phyloP scores from a whole-genome alignment of 306 rosid genomes.

The Rosa multiflora region DNA sequence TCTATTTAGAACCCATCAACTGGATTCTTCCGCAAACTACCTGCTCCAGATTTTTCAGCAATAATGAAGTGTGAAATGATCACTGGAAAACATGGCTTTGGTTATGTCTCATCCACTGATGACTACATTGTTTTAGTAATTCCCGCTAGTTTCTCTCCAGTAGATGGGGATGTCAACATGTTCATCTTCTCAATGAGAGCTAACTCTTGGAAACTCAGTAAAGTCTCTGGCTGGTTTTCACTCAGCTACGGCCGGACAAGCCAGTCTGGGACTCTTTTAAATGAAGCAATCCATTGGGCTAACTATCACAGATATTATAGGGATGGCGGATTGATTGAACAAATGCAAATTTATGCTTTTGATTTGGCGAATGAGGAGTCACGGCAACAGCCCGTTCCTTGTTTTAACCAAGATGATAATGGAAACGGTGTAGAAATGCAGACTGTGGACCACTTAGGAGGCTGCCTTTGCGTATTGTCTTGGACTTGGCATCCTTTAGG shows the following conservation, averaged over 20 bases:
- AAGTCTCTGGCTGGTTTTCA: too few relatives aligned
- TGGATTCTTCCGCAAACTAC: neutral
- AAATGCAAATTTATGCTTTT: neutral
- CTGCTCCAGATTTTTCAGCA: neutral
- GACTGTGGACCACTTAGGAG: neutral
- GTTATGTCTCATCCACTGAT: too few relatives aligned
- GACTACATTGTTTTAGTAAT: too few relatives aligned
- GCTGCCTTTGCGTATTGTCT: neutral
- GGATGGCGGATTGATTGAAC: neutral
- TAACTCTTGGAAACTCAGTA: neutral
- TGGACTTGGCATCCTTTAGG: too few relatives aligned
- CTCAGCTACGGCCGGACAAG: too few relatives aligned
- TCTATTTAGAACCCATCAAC: neutral
- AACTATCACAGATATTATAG: neutral
- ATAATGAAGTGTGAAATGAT: neutral
- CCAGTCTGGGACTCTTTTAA: neutral
- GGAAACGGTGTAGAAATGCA: neutral
- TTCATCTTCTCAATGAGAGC: neutral
- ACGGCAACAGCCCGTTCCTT: neutral
- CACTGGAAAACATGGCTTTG: too few relatives aligned
- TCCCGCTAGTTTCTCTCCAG: too few relatives aligned
- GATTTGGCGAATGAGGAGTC: neutral
- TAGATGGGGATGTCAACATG: neutral
- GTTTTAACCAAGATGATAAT: neutral
- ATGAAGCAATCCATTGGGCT: neutral